Evolutionary conservation across 371 early-diverging fungal species (phyloP).

Genomic region (Circinella minor): DNA sequence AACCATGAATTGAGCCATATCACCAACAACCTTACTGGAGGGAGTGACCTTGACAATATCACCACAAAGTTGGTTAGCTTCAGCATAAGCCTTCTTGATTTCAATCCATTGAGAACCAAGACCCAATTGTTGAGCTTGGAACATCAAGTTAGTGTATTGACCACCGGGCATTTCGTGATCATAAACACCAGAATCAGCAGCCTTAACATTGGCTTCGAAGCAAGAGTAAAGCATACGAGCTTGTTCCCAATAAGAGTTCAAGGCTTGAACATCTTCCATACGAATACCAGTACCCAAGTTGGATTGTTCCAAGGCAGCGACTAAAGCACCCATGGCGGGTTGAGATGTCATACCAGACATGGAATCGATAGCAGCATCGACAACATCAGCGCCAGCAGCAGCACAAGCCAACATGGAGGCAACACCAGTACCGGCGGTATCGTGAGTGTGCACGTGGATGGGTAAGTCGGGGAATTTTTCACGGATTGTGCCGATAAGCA

Average conservation of each 20-base stretch:
- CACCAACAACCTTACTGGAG: slow-evolving; percentile 96
- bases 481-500: slow-evolving; percentile 85
- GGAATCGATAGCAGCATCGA: slow-evolving; percentile 91
- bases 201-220: slow-evolving; percentile 91
- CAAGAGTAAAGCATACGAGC: slow-evolving; percentile 91
- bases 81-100: slow-evolving; percentile 89
- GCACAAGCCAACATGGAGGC: slow-evolving; percentile 95
- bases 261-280: slow-evolving; percentile 72
- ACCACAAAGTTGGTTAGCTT: slow-evolving; percentile 92
- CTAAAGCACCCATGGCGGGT: slow-evolving; percentile 95
- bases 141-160: slow-evolving; percentile 96
- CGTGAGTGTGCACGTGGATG: slow-evolving; percentile 96
- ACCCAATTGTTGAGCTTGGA: slow-evolving; percentile 93
- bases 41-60: slow-evolving; percentile 98
- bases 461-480: slow-evolving; percentile 87
- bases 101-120: slow-evolving; percentile 93
- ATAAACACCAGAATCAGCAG: slow-evolving; percentile 90
- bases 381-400: slow-evolving; percentile 92
- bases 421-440: slow-evolving; percentile 96
- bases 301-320: slow-evolving; percentile 81
- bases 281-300: slow-evolving; percentile 82
- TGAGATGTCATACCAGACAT: slow-evolving; percentile 96
- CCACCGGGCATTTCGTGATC: slow-evolving; percentile 97
- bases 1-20: slow-evolving; percentile 97
- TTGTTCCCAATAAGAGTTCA: slow-evolving; percentile 97